These are phyloP conservation scores for Euryodendron excelsum DNA, from an alignment of 148 eudicot genomes.

Conservation along the genomic window DNA sequence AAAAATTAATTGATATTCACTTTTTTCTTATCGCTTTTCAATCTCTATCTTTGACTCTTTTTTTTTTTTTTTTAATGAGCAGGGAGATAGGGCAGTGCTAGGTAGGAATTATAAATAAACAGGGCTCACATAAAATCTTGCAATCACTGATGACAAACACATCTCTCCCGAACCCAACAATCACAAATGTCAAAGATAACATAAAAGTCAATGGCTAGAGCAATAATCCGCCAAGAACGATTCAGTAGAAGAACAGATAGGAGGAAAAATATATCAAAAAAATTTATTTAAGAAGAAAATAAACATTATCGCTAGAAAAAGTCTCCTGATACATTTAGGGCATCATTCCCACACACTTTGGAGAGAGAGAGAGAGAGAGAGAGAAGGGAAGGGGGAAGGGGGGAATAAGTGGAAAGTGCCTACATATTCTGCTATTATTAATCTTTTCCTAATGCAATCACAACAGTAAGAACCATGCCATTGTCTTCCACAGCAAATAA, in stretches of 20 bases:
- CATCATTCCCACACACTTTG: too few relatives aligned
- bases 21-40: not conserved
- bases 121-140: not conserved
- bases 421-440: too few relatives aligned
- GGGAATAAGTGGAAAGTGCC: too few relatives aligned
- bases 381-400: too few relatives aligned
- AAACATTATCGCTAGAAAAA: too few relatives aligned
- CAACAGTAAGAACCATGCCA: too few relatives aligned
- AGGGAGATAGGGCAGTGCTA: not conserved
- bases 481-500: too few relatives aligned
- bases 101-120: not conserved
- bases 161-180: not conserved
- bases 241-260: not conserved
- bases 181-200: not conserved
- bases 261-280: not conserved
- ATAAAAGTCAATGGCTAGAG: not conserved
- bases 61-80: not conserved
- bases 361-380: too few relatives aligned
- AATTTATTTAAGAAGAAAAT: too few relatives aligned
- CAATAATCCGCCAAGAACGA: not conserved
- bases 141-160: not conserved
- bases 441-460: too few relatives aligned
- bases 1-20: not conserved
- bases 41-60: not conserved
- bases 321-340: too few relatives aligned